Conservation (phyloP, 106 monocot genomes). For the Dendrobium nobile region DNA sequence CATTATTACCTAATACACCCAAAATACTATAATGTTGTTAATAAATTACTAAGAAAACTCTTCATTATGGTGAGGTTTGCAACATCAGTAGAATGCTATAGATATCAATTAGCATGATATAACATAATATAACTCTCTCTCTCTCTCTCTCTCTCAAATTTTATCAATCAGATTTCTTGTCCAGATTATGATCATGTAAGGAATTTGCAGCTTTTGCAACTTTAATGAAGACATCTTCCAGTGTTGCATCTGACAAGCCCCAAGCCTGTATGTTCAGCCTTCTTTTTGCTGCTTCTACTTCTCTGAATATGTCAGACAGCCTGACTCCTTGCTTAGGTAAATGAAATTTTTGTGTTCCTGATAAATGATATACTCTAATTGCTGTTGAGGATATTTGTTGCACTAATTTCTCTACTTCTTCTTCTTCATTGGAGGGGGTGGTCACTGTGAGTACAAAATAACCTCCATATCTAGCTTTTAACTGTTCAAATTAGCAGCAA, state of each 20-base stretch:
- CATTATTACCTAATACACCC: no score
- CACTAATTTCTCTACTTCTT: conserved; percentile 31
- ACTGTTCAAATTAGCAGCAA: conserved; percentile 6
- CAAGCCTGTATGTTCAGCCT: conserved; percentile 20
- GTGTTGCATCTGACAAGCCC: conserved; percentile 28
- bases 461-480: conserved; percentile 46
- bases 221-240: conserved; percentile 47
- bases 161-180: background rate
- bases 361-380: conserved; percentile 22
- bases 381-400: conserved; percentile 18
- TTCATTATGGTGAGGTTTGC: no score
- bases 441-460: conserved; percentile 42
- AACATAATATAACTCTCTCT: no score
- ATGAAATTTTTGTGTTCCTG: conserved; percentile 39
- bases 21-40: no score
- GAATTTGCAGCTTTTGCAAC: conserved; percentile 22
- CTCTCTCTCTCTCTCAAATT: no score
- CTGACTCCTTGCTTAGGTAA: conserved; percentile 30
- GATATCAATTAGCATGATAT: no score
- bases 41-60: no score
- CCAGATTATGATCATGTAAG: background rate
- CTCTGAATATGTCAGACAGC: conserved; percentile 26
- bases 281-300: conserved; percentile 15
- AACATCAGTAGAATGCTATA: no score
- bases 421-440: conserved; percentile 17